Conservation (phyloP, 192 early-diverging fungal genomes). For the Coemansia sp. region DNA sequence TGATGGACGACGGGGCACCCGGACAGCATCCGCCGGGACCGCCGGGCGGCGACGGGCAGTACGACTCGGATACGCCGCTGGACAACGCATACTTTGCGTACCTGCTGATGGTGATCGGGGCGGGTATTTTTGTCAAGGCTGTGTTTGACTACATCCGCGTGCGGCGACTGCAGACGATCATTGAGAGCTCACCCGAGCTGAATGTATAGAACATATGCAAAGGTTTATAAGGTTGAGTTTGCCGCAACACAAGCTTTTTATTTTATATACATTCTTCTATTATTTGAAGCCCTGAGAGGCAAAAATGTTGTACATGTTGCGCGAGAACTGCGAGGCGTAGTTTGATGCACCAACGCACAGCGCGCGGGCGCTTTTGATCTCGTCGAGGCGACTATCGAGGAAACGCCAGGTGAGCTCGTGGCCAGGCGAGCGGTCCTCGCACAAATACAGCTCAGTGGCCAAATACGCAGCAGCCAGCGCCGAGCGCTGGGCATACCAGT, state of each 20-base stretch:
- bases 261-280: not conserved
- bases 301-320: conserved; percentile 49
- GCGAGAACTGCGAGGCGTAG: conserved; percentile 38
- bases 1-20: conserved; percentile 8
- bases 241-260: not conserved
- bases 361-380: conserved; percentile 60
- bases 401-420: conserved; percentile 73
- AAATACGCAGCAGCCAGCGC: conserved; percentile 81
- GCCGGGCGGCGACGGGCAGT: conserved; percentile 9
- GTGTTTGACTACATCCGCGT: conserved; percentile 71
- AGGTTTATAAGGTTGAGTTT: no score
- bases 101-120: conserved; percentile 71
- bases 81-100: conserved; percentile 70
- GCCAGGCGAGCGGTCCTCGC: conserved; percentile 77
- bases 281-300: conserved; percentile 28
- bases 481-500: conserved; percentile 86
- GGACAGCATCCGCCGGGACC: conserved; percentile 4
- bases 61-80: conserved; percentile 42
- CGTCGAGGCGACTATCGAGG: conserved; percentile 73
- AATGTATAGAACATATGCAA: conserved; percentile 44
- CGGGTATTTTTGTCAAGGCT: conserved; percentile 69
- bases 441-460: conserved; percentile 90
- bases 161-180: conserved; percentile 67
- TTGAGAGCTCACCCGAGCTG: conserved; percentile 57
- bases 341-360: conserved; percentile 3